These are phyloP conservation scores for Asclepias syriaca DNA, from an alignment of 257 asterid genomes.

Conservation along the genomic window DNA sequence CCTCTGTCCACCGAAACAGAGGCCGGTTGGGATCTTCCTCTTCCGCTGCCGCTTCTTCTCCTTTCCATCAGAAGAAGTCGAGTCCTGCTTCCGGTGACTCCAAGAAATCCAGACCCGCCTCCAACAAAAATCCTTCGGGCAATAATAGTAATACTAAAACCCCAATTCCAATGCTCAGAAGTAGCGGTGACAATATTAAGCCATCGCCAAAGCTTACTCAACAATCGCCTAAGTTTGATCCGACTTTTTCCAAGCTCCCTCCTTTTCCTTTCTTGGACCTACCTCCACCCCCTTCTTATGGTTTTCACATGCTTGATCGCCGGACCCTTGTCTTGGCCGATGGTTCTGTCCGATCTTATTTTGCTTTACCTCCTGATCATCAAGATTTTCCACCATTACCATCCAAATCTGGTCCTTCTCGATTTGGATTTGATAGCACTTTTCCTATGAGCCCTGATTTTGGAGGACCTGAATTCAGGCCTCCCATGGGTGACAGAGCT, in stretches of 20 bases:
- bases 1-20: slow-evolving; percentile 43
- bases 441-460: slow-evolving; percentile 51
- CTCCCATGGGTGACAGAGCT: slow-evolving; percentile 35
- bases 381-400: slow-evolving; percentile 48
- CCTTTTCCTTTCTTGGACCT: slow-evolving; percentile 62
- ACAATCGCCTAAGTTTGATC: slow-evolving; percentile 25
- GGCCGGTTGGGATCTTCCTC: slow-evolving; percentile 45
- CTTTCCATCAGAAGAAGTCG: slow-evolving; percentile 22
- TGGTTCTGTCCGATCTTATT: slow-evolving; percentile 81
- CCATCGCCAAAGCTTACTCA: slow-evolving; percentile 16
- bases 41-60: slow-evolving; percentile 12
- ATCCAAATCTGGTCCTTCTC: slow-evolving; percentile 36
- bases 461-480: slow-evolving; percentile 27
- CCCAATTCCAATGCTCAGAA: slow-evolving; percentile 34
- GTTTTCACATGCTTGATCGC: slow-evolving; percentile 92
- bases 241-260: slow-evolving; percentile 23
- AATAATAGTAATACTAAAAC: slow-evolving; percentile 28
- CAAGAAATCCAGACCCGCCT: slow-evolving; percentile 36
- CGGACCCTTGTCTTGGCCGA: slow-evolving; percentile 66
- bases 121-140: slow-evolving; percentile 5
- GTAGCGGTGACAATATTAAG: slow-evolving; percentile 5
- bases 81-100: slow-evolving; percentile 15
- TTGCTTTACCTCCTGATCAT: slow-evolving; percentile 76
- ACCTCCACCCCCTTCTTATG: slow-evolving; percentile 86
- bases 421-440: slow-evolving; percentile 47